phyloP scores from a whole-genome alignment of 192 early-diverging fungal genomes.

The Haplosporangium gracile region DNA sequence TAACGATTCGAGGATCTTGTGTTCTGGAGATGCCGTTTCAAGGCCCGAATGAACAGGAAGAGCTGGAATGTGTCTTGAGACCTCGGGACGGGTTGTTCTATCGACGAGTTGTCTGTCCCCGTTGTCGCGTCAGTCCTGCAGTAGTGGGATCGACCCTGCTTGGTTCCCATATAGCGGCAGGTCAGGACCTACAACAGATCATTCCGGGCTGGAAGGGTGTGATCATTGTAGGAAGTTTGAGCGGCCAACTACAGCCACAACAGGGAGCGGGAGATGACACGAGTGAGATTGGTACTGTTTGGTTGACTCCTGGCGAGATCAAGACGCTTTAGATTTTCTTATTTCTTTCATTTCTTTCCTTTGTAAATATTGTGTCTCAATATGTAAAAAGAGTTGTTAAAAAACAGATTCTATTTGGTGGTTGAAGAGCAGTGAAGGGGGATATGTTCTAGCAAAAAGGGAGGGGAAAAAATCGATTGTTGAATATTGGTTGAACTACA shows the following conservation, averaged over 20 bases:
- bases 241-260: background rate
- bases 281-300: constrained; percentile 10
- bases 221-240: constrained; percentile 9
- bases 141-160: background rate
- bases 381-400: background rate
- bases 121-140: background rate
- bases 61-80: constrained; percentile 24
- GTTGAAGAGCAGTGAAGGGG: background rate
- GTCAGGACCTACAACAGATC: background rate
- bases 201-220: constrained; percentile 35
- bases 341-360: background rate
- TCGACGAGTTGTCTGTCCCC: constrained; percentile 22
- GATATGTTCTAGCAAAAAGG: background rate
- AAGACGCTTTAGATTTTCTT: background rate
- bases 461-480: background rate
- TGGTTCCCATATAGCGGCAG: no score
- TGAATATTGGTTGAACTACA: background rate
- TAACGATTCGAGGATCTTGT: constrained; percentile 2
- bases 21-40: constrained; percentile 10
- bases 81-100: constrained; percentile 32
- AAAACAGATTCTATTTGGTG: background rate
- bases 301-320: constrained; percentile 32
- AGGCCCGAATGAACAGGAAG: background rate
- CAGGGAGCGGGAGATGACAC: background rate
- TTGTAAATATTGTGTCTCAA: background rate